A percentile compares a stretch with the other conserved stretches of the same genome.
Conservation (phyloP, 805 yeast species). For the Yarrowia sp. region DNA sequence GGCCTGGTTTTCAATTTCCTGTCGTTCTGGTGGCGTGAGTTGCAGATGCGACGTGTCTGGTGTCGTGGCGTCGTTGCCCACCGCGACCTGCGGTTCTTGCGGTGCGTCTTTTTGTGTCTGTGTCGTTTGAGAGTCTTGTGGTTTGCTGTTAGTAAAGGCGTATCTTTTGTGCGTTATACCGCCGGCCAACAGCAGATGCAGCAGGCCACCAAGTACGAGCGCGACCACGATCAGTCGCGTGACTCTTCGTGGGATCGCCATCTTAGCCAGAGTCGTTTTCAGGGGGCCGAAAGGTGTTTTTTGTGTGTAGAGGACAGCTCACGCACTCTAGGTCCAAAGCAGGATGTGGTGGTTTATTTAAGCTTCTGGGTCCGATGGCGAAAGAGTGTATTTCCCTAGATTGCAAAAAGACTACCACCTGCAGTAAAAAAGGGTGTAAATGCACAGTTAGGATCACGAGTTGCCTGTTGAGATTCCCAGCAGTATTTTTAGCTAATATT, state of each 20-base stretch:
- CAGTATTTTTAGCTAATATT: too few species aligned
- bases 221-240: slow-evolving; percentile 12
- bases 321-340: too few species aligned
- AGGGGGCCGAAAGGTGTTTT: background rate
- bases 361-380: too few species aligned
- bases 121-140: background rate
- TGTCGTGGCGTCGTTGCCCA: background rate
- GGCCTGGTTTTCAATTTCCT: background rate
- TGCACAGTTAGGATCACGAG: too few species aligned
- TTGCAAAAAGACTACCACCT: too few species aligned
- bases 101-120: background rate
- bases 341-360: too few species aligned
- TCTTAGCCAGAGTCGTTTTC: background rate
- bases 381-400: too few species aligned
- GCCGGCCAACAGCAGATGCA: background rate
- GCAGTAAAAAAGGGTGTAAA: too few species aligned
- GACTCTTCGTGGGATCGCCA: slow-evolving; percentile 21
- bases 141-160: background rate
- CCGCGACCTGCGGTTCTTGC: background rate
- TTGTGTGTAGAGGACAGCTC: background rate
- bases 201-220: slow-evolving; percentile 14
- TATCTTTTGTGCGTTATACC: background rate
- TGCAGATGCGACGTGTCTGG: background rate
- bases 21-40: background rate
- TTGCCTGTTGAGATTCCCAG: too few species aligned